Base-by-base conservation (phyloP, 352 stramenopile species). In the Achlya hypogyna region DNA sequence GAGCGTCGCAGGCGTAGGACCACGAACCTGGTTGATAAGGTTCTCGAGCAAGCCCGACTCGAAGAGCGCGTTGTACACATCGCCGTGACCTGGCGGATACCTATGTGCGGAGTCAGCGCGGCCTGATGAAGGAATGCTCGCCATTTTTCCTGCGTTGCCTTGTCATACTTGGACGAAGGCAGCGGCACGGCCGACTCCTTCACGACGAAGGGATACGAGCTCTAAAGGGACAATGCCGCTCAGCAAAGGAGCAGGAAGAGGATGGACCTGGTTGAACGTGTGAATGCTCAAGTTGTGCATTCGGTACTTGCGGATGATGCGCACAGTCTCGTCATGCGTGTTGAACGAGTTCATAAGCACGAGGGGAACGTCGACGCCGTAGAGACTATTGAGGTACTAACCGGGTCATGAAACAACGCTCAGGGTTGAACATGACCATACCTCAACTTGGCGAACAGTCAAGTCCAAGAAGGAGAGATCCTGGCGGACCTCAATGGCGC, bases 321-420 rank as follows among this genome's bases (percentile, higher is more conserved):
- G 88, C 64, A 99, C 82, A 29, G 96, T 99, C 80, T 99, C 97
- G 68, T 97, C 95, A 73, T 96, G 96, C 29, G 97, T 99, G 72
- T 96, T 98, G 80, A 99, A 99, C 71, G 93, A 98, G 81, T 99
- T 99, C 97, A 99, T 99, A 40, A 99, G 86, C 82, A 99, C 98
- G 63, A 99, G 97, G 38, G 97, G 97, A 47, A 99, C 96, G 69
- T 99, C 91, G 40, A 96, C 88, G 32, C 87, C 87, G 69, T 96
- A 96, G 63, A 93, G 79, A 59, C 82, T 94, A 72, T 97, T 96
- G 42, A 97, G 72, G 47, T 95, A 95, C 84, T 93, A 60, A 2
- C 28, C 3, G n/a, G 14, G 40, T 54, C 0, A 53, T 2, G 42
- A 68, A 14, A 29, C 2, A 45, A 52, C 16, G 42, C 27, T 35